Evolutionary conservation across 495 filamentous ascomycete species (phyloP).

Genomic region (Annulohypoxylon moriforme): DNA sequence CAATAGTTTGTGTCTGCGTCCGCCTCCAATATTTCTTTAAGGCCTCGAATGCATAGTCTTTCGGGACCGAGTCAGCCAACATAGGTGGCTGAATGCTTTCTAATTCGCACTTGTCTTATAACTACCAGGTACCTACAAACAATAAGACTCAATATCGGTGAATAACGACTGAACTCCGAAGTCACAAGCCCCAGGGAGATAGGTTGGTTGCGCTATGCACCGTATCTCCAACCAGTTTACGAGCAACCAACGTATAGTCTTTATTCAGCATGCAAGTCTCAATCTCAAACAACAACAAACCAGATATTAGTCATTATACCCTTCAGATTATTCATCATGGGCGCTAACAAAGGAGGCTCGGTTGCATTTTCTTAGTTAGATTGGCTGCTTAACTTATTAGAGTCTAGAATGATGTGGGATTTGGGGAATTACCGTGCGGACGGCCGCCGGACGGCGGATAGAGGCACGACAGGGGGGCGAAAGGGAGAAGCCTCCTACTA

Average conservation of each 20-base stretch:
- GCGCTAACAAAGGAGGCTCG: neutral
- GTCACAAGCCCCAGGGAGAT: neutral
- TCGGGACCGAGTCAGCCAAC: conserved; percentile 41
- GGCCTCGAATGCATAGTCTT: conserved; percentile 22
- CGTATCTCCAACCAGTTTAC: neutral
- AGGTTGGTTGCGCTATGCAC: neutral
- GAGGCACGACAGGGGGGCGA: neutral
- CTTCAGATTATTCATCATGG: conserved; percentile 30
- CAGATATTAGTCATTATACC: conserved; percentile 27
- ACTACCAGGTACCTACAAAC: too few relatives aligned
- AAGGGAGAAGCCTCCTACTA: neutral
- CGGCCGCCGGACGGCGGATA: conserved; percentile 34
- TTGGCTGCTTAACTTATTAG: neutral
- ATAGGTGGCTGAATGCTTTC: neutral
- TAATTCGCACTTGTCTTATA: neutral
- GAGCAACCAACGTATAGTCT: neutral
- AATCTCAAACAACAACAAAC: conserved; percentile 8
- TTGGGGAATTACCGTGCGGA: conserved; percentile 38
- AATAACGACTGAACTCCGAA: neutral
- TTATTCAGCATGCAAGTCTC: neutral
- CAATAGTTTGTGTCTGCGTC: conserved; percentile 25
- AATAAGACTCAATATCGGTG: conserved; percentile 1
- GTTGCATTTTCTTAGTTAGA: neutral
- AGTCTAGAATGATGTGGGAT: neutral
- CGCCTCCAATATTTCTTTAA: neutral